Evolutionary conservation across 176 grass and related monocot genomes (phyloP).

Genomic region (Oryza meyeriana): DNA sequence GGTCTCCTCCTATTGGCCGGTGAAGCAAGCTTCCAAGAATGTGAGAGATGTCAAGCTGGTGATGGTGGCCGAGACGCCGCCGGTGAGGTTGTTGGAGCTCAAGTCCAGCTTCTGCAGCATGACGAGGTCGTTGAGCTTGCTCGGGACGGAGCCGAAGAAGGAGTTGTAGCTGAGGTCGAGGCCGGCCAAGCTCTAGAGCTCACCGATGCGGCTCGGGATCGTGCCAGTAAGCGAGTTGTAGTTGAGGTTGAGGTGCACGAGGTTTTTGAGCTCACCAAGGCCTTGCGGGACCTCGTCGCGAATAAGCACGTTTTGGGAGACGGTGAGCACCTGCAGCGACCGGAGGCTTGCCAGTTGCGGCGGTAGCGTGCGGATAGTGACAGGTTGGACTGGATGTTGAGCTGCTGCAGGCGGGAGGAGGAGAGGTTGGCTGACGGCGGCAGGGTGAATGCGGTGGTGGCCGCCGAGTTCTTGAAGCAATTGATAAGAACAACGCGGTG

Average conservation of each 20-base stretch:
- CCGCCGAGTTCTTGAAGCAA: conserved; percentile 57
- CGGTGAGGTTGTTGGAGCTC: conserved; percentile 82
- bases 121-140: conserved; percentile 41
- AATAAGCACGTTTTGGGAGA: conserved; percentile 72
- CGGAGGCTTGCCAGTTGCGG: conserved; percentile 39
- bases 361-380: conserved; percentile 64
- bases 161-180: conserved; percentile 97
- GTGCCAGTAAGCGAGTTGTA: conserved; percentile 70
- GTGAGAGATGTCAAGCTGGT: conserved; percentile 37
- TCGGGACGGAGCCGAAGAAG: conserved; percentile 60
- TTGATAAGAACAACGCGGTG: conserved; percentile 81
- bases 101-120: conserved; percentile 92
- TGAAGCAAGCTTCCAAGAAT: too few relatives aligned
- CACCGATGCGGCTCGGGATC: conserved; percentile 56
- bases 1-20: too few relatives aligned
- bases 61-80: conserved; percentile 39
- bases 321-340: conserved; percentile 83
- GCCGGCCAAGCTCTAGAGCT: conserved; percentile 41
- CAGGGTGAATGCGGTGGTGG: conserved; percentile 43
- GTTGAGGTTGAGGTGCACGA: conserved; percentile 91
- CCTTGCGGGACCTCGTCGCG: conserved; percentile 42
- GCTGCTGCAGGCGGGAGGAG: conserved; percentile 61
- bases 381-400: conserved; percentile 72
- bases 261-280: conserved; percentile 38
- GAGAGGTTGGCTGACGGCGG: conserved; percentile 53